A percentile compares a stretch with the other conserved stretches of the same genome.
These are phyloP conservation scores for Allomyces macrogynus DNA, from an alignment of 192 early-diverging fungal species.

Conservation along the genomic window DNA sequence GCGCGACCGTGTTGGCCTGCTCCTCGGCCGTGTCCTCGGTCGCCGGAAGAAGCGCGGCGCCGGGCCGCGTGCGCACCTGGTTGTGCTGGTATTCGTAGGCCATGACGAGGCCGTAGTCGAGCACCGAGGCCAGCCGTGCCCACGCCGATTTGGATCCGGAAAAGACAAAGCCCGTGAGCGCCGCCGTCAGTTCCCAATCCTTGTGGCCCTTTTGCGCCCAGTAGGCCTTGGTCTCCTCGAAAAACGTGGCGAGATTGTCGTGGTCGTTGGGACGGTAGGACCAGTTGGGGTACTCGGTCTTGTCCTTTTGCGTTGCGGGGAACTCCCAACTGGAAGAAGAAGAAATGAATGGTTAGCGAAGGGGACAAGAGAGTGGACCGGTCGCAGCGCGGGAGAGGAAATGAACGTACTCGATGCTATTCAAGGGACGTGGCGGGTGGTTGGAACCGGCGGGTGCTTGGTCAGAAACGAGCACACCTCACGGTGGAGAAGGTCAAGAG, in stretches of 20 bases:
- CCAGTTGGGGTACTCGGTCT: neutral
- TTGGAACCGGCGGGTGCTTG: no score
- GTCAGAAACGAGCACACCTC: no score
- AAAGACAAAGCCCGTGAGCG: neutral
- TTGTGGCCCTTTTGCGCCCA: neutral
- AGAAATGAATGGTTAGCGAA: no score
- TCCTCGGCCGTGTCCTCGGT: neutral
- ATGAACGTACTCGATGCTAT: no score
- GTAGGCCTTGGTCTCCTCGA: conserved; percentile 1
- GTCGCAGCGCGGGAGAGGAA: no score
- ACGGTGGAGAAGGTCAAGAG: no score
- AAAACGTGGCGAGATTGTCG: neutral
- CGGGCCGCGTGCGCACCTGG: neutral
- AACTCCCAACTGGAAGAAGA: neutral
- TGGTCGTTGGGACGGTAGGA: conserved; percentile 1
- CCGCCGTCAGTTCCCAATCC: conserved; percentile 1
- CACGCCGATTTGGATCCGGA: neutral
- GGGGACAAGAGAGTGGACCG: no score
- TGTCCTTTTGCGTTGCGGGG: neutral
- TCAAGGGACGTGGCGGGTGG: no score
- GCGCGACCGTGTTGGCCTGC: neutral
- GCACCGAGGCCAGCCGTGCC: neutral
- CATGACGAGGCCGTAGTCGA: neutral
- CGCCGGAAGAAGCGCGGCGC: neutral
- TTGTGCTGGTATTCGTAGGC: neutral